A percentile compares a stretch with the other conserved stretches of the same genome.
These are phyloP conservation scores for Dendrobium nobile DNA, from an alignment of 106 monocot species.

Conservation along the genomic window DNA sequence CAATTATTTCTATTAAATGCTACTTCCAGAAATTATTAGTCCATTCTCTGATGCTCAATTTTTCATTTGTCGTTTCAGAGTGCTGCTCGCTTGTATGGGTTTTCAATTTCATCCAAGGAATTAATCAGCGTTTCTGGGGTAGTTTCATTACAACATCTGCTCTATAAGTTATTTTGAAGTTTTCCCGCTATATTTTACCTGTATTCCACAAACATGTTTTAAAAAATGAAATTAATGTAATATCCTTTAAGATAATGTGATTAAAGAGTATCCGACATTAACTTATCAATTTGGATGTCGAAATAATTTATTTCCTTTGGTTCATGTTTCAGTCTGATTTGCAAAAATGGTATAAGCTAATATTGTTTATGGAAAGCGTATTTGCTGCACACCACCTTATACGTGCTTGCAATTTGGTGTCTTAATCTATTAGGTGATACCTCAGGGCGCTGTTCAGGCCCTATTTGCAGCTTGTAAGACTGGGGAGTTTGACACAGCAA, in stretches of 20 bases:
- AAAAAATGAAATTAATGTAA: neutral
- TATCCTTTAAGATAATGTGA: neutral
- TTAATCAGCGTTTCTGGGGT: conserved; percentile 95
- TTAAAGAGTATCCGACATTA: neutral
- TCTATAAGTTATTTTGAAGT: neutral
- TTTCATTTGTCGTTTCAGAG: conserved; percentile 45
- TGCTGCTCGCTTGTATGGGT: conserved; percentile 91
- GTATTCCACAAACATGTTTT: neutral
- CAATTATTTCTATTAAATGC: neutral
- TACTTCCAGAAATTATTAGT: neutral
- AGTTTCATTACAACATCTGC: conserved; percentile 7
- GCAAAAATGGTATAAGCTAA: neutral
- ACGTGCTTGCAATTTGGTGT: neutral
- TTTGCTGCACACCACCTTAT: neutral
- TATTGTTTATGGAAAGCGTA: neutral
- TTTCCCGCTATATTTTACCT: neutral
- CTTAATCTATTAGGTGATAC: conserved; percentile 61
- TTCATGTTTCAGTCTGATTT: neutral
- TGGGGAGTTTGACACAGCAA: conserved; percentile 73
- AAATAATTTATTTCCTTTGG: neutral
- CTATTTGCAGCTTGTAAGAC: conserved; percentile 68
- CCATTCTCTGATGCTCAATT: neutral
- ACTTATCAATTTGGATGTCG: neutral
- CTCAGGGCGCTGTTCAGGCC: conserved; percentile 54
- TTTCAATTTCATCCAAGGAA: conserved; percentile 68